Evolutionary conservation across 345 rosid genomes (phyloP), one percentile per base, ranked within the genome.

Genomic region (Sisymbrium irio): DNA sequence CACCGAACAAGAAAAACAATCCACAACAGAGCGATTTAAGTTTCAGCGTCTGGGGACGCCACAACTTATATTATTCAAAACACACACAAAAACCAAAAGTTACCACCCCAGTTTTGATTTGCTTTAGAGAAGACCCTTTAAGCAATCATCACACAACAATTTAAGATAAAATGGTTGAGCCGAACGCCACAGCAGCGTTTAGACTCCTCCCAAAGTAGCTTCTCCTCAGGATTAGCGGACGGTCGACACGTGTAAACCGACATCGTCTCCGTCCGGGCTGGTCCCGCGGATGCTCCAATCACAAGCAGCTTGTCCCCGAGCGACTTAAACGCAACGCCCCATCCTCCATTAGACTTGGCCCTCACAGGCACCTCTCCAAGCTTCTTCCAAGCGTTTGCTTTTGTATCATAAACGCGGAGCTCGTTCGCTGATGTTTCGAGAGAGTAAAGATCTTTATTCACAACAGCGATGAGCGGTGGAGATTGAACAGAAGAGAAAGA

Each of bases 251-350:
- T 93, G 85, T 86, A 86, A 28, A 91, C 88, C 0, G 87, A 81
- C 97, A 91, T 85, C 17, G 82, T 83, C 27, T 82, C 80, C 1
- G 79, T 69, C 4, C 85, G 63, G 35, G 70, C 60, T 0, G 84
- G 74, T 51, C 74, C 77, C 0, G 60, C 46, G 0, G 96, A 84
- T 54, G 83, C 86, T 41, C 97, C 98, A 7, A 93, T 91, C 67
- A 91, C 92, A 5, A 93, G 88, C 66, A 93, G 80, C 74, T 88
- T 87, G 7, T 88, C 76, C 8, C 96, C 98, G 18, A 93, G 83
- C 4, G 97, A 89, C 85, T 88, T 93, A 83, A 93, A 93, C 5
- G 98, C 98, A 7, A 93, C 87, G 0, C 97, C 98, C 98, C 98
- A 91, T 49, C 98, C 98, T 70, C 68, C 74, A 68, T 73, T 78